phyloP scores from a whole-genome alignment of 2,329 filamentous ascomycete species.

The Hawksworthiomyces lignivorus region DNA sequence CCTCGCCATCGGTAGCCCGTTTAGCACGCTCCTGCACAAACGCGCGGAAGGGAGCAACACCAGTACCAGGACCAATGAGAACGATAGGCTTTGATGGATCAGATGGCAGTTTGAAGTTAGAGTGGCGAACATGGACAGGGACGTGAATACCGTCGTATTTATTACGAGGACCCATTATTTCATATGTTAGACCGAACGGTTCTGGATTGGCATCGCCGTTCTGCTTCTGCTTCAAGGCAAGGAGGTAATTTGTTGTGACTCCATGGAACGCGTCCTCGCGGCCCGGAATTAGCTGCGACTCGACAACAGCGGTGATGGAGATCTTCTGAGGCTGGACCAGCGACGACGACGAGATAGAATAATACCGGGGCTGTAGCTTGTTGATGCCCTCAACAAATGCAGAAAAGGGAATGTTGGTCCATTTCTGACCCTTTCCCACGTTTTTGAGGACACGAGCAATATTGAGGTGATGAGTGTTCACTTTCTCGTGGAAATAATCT shows the following conservation, averaged over 20 bases:
- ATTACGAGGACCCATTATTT: slow-evolving; percentile 82
- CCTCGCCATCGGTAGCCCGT: slow-evolving; percentile 69
- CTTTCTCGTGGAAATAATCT: slow-evolving; percentile 87
- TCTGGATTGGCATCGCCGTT: slow-evolving; percentile 77
- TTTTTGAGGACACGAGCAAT: slow-evolving; percentile 76
- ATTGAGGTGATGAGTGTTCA: slow-evolving; percentile 75
- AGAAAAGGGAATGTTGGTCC: slow-evolving; percentile 84
- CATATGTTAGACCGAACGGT: slow-evolving; percentile 77
- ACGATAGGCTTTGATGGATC: slow-evolving; percentile 91
- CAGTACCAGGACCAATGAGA: slow-evolving; percentile 92
- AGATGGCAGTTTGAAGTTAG: slow-evolving; percentile 97
- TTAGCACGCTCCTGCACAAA: slow-evolving; percentile 92
- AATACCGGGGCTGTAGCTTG: slow-evolving; percentile 96
- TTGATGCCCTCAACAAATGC: slow-evolving; percentile 86
- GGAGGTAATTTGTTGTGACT: slow-evolving; percentile 92
- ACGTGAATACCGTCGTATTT: slow-evolving; percentile 96
- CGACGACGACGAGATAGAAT: slow-evolving; percentile 97
- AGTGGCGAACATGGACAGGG: slow-evolving; percentile 92
- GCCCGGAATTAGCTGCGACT: slow-evolving; percentile 70
- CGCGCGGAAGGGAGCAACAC: slow-evolving; percentile 90
- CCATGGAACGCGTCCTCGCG: slow-evolving; percentile 76
- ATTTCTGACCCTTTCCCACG: slow-evolving; percentile 65
- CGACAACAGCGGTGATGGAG: slow-evolving; percentile 90
- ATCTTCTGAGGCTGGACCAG: slow-evolving; percentile 90
- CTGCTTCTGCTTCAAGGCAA: slow-evolving; percentile 94